Base-by-base conservation (phyloP, 2,329 filamentous ascomycete genomes). In the Diplodia scrobiculata region DNA sequence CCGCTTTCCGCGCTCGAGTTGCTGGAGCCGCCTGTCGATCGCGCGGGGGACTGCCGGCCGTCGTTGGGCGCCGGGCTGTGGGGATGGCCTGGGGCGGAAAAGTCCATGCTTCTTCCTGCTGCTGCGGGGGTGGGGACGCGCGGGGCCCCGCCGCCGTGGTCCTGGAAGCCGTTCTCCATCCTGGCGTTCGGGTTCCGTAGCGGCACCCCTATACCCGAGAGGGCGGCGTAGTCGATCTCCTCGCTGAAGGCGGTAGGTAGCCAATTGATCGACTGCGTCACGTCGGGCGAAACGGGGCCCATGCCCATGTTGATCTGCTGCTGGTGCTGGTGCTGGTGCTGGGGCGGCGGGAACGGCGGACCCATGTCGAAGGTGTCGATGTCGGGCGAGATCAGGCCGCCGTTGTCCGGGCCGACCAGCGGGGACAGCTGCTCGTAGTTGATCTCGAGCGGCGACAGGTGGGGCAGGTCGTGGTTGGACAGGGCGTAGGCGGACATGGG, bases 401-500 rank as follows among this genome's bases (percentile, higher is more conserved):
- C 58, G 41, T 11, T 36, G 27, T 62, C 21, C 29, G 58, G 27
- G 3, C 10, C 11, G 10, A 34, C 27, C 25, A 60, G 13, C 10
- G 58, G 58, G 13, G 58, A 60, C 25, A 62, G 38, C 58, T 62
- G 58, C 10, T 62, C 58, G 58, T 62, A 62, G 45, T 50, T 62
- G 17, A 62, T 62, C n/a, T 62, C 58, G n/a, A 62, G 58, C 17
- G 58, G 29, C 1, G 58, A 36, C 5, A 62, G 21, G 25, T 47
- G 29, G 6, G 54, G 3, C 25, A 60, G 25, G n/a, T 60, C 55
- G 27, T 62, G 45, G 27, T 25, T 29, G 41, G 17, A 19, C 25
- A 62, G 45, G 27, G n/a, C 45, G 45, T 62, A 62, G 58, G 29
- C 19, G n/a, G 58, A 21, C n/a, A 62, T 50, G 27, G 14, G 38